Percentiles rank a stretch among this genome's conserved stretches.
Evolutionary conservation across 805 yeast species (phyloP).

Genomic region (Myxozyma neglecta): DNA sequence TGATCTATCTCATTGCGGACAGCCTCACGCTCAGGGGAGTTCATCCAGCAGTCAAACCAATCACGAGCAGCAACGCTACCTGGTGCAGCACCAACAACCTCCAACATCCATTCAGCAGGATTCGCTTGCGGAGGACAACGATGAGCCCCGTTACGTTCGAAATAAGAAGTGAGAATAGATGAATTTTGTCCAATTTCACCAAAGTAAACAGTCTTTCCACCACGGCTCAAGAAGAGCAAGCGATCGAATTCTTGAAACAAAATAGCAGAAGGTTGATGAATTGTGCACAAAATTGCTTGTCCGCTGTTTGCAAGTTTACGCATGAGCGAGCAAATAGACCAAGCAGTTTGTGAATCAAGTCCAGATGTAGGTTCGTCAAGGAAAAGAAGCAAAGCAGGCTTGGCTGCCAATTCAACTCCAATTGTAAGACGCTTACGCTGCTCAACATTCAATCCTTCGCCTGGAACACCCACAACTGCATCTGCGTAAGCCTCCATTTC

Average conservation of each 20-base stretch:
- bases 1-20: conserved; percentile 59
- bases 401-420: conserved; percentile 72
- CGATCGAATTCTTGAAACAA: conserved; percentile 68
- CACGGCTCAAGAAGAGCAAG: conserved; percentile 63
- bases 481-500: conserved; percentile 73
- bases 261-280: conserved; percentile 76
- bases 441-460: conserved; percentile 70
- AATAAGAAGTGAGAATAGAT: conserved; percentile 56
- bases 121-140: conserved; percentile 69
- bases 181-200: conserved; percentile 77
- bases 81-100: conserved; percentile 47
- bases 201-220: conserved; percentile 79
- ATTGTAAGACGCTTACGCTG: conserved; percentile 68
- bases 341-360: conserved; percentile 60
- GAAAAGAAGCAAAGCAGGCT: conserved; percentile 59
- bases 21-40: conserved; percentile 60
- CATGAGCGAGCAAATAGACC: conserved; percentile 69
- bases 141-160: conserved; percentile 67
- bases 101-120: conserved; percentile 92
- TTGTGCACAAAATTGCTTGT: conserved; percentile 73
- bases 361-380: conserved; percentile 76
- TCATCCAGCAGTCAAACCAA: conserved; percentile 66
- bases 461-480: conserved; percentile 78
- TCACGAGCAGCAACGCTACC: conserved; percentile 39
- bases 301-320: conserved; percentile 69